Evolutionary conservation across 2,329 filamentous ascomycete genomes (phyloP), one percentile per base, ranked within the genome.

Genomic region (Cladosporium halotolerans): DNA sequence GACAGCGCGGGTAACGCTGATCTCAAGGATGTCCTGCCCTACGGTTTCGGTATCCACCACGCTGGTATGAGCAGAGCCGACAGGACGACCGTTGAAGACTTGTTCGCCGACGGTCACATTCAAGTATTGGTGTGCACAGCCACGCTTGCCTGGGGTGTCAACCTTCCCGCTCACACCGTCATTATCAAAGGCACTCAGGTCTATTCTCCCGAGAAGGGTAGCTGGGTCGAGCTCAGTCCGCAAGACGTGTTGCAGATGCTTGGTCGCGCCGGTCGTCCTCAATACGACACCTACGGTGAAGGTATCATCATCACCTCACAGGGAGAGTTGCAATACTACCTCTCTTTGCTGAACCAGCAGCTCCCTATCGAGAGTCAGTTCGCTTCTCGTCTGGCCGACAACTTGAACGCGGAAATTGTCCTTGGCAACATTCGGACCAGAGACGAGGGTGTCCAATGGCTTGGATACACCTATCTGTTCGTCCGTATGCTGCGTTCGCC

Each of bases 221-320:
- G 88, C 70, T 99, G 93, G 92, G 91, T 99, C 16, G 95, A 99
- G 69, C 74, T 99, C 51, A 96, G 91, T 66, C 93, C 93, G 10
- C 93, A 99, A 69, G 93, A 99, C 73, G 92, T 99, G 34, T 78
- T 99, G 47, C 93, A 99, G 70, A 99, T 99, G 95, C 83, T 99
- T 64, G 93, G 93, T 66, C 90, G 93, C 79, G 95, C 93, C 51
- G 93, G 93, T 68, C 84, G 93, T 61, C 93, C 93, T 28, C 95
- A 99, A 66, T 99, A 89, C 67, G 93, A 99, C 68, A 96, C 90
- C 0, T 99, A 95, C 66, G 93, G 93, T 67, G 93, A 99, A 71
- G 93, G 93, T 68, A 97, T 99, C 65, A 97, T 99, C 68, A 96
- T 99, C 63, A 99, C 93, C 0, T 93, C 90, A 0, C 92, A 97